phyloP scores from a whole-genome alignment of 1,139 yeast genomes.

The Blastobotrys malaysiensis region DNA sequence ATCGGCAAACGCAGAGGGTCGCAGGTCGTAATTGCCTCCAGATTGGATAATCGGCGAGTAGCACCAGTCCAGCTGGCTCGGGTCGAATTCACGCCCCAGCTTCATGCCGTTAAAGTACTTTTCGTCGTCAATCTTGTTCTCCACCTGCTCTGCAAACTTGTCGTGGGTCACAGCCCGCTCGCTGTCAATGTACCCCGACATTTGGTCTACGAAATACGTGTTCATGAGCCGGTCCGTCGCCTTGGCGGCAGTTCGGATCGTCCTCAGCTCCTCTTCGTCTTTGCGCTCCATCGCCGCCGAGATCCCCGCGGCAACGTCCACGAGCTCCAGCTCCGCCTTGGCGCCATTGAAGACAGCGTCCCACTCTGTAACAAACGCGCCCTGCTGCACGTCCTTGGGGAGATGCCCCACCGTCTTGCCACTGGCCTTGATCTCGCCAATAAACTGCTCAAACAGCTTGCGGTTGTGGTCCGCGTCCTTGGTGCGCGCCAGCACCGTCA shows the following conservation, averaged over 20 bases:
- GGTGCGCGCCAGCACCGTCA: conserved; percentile 70
- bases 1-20: conserved; percentile 76
- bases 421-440: conserved; percentile 44
- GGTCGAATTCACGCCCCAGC: conserved; percentile 62
- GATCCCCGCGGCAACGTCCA: conserved; percentile 53
- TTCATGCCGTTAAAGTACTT: conserved; percentile 61
- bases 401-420: conserved; percentile 58
- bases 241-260: conserved; percentile 66
- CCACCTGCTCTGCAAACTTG: conserved; percentile 69
- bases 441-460: conserved; percentile 56
- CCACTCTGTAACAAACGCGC: conserved; percentile 77
- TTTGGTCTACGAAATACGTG: conserved; percentile 76
- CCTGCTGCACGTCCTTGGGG: conserved; percentile 69
- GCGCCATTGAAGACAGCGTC: conserved; percentile 34
- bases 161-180: conserved; percentile 72
- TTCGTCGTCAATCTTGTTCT: conserved; percentile 72
- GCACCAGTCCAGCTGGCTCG: conserved; percentile 85
- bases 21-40: conserved; percentile 79
- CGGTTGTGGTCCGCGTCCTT: conserved; percentile 77
- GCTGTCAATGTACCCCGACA: conserved; percentile 84
- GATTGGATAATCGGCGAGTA: conserved; percentile 89
- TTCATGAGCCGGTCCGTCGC: conserved; percentile 74
- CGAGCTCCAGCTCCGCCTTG: conserved; percentile 31
- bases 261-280: conserved; percentile 70
- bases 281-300: conserved; percentile 65